Evolutionary conservation across 768 basidiomycete genomes (phyloP).

Genomic region (Tricholoma terreum): DNA sequence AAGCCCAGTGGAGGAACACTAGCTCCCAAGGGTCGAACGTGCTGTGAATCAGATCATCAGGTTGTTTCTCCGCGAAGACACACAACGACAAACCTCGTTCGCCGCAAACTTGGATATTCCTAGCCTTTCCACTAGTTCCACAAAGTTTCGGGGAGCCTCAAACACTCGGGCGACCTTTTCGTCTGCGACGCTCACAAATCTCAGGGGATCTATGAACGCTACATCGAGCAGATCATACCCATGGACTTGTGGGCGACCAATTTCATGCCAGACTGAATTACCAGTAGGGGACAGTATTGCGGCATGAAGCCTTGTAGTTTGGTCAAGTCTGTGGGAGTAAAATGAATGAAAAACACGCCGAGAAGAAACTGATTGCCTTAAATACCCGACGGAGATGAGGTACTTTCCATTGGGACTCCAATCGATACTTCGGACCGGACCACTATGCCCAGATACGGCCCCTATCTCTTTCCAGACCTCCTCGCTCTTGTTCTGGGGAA

Average conservation of each 20-base stretch:
- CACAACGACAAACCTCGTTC: constrained; percentile 42
- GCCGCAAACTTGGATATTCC: constrained; percentile 45
- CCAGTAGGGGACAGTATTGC: constrained; percentile 32
- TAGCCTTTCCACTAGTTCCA: constrained; percentile 55
- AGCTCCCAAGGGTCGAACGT: constrained; percentile 68
- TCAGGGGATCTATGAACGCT: constrained; percentile 69
- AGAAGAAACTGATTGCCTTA: neutral
- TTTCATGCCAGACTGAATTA: constrained; percentile 67
- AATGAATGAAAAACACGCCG: constrained; percentile 4
- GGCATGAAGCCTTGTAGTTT: constrained; percentile 89
- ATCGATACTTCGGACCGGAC: constrained; percentile 70
- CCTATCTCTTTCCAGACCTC: constrained; percentile 71
- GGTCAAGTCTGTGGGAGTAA: constrained; percentile 64
- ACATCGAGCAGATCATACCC: constrained; percentile 90
- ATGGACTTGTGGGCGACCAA: constrained; percentile 92
- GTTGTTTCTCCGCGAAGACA: neutral
- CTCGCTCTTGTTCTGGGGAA: constrained; percentile 17
- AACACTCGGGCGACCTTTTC: constrained; percentile 96
- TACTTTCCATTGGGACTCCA: constrained; percentile 91
- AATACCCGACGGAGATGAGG: constrained; percentile 80
- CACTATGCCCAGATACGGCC: constrained; percentile 86
- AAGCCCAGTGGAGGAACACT: constrained; percentile 91
- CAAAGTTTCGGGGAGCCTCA: constrained; percentile 82
- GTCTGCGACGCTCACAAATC: constrained; percentile 89
- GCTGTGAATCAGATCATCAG: constrained; percentile 33